These are phyloP conservation scores for Strigomonas culicis DNA, from an alignment of 208 protist genomes.

Conservation along the genomic window DNA sequence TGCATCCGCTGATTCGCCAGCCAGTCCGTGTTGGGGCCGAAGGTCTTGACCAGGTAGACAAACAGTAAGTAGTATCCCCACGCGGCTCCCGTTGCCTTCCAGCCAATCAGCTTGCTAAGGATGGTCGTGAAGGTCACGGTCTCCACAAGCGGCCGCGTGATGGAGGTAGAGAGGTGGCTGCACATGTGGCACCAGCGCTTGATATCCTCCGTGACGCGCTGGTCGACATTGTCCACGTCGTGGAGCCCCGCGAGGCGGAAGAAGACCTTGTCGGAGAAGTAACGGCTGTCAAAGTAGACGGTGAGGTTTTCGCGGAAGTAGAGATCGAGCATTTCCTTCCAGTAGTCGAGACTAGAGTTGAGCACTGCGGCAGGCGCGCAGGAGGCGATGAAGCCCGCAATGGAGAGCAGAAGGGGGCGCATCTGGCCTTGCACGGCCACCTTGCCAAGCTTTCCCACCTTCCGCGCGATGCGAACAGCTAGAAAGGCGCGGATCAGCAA, in stretches of 20 bases:
- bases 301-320: conserved; percentile 60
- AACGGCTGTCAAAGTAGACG: conserved; percentile 48
- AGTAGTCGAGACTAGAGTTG: conserved; percentile 57
- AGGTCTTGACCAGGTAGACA: conserved; percentile 16
- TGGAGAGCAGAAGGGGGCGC: conserved; percentile 15
- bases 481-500: conserved; percentile 42
- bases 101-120: conserved; percentile 28
- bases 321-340: conserved; percentile 41
- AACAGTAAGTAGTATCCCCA: conserved; percentile 48
- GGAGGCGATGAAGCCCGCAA: conserved; percentile 30
- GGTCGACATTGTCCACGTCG: conserved; percentile 49
- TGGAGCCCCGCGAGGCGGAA: conserved; percentile 53
- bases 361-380: conserved; percentile 46
- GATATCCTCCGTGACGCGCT: conserved; percentile 69
- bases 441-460: conserved; percentile 25
- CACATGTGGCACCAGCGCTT: conserved; percentile 30
- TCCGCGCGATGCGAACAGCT: conserved; percentile 31
- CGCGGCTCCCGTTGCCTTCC: conserved; percentile 19
- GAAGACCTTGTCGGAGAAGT: conserved; percentile 61
- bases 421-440: conserved; percentile 34
- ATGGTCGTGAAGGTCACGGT: conserved; percentile 43
- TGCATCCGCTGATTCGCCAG: conserved; percentile 40
- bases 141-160: conserved; percentile 54
- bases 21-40: conserved; percentile 41
- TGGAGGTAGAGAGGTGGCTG: conserved; percentile 28